Conservation (phyloP, 2,329 filamentous ascomycete species). For the Aspergillus phoenicis region DNA sequence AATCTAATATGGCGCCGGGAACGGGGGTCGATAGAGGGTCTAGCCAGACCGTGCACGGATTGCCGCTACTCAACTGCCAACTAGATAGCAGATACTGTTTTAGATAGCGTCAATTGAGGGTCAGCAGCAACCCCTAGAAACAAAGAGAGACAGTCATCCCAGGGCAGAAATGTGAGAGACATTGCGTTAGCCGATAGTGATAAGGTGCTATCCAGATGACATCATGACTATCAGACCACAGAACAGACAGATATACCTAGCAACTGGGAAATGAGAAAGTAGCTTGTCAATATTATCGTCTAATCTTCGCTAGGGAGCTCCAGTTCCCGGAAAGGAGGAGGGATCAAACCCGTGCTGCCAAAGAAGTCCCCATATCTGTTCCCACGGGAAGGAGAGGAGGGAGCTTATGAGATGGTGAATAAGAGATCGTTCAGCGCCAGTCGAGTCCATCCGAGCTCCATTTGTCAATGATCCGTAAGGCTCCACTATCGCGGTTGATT, state of each 20-base stretch:
- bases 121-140: neutral
- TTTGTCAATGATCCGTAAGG: slow-evolving; percentile 43
- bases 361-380: neutral
- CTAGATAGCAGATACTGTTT: no score
- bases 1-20: neutral
- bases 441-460: slow-evolving; percentile 5
- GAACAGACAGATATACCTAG: neutral
- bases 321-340: neutral
- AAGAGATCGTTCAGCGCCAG: slow-evolving; percentile 15
- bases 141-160: neutral
- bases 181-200: no score
- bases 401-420: slow-evolving; percentile 7
- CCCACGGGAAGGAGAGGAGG: neutral
- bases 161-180: no score
- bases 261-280: neutral
- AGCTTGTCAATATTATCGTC: neutral
- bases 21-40: no score
- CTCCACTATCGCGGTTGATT: slow-evolving; percentile 5
- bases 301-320: neutral
- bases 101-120: neutral
- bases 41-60: no score
- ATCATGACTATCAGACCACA: slow-evolving; percentile 12
- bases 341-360: neutral
- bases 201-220: slow-evolving; percentile 2
- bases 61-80: no score